Evolutionary conservation across 2,329 filamentous ascomycete species (phyloP).

Genomic region (Pseudogymnoascus sp.): DNA sequence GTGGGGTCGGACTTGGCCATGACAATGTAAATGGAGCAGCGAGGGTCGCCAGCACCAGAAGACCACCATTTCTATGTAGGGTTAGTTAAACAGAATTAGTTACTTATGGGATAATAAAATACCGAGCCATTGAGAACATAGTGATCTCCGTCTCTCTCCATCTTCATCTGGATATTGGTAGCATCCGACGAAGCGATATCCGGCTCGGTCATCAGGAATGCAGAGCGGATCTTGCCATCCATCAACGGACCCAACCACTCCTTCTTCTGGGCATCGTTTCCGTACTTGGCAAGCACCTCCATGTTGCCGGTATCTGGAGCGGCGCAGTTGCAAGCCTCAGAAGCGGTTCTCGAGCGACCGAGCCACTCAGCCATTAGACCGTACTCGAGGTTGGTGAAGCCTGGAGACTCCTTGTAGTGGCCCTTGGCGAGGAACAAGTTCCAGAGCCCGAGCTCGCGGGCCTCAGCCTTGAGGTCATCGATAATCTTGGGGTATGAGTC

Average conservation of each 20-base stretch:
- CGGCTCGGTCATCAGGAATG: conserved; percentile 91
- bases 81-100: conserved; percentile 17
- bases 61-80: conserved; percentile 89
- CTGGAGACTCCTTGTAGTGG: conserved; percentile 91
- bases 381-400: conserved; percentile 93
- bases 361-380: conserved; percentile 95
- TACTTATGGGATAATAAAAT: conserved; percentile 25
- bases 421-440: conserved; percentile 96
- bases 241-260: conserved; percentile 76
- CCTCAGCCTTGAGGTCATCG: conserved; percentile 82
- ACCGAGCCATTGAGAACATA: conserved; percentile 86
- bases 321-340: conserved; percentile 82
- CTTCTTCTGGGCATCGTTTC: conserved; percentile 75
- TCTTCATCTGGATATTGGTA: conserved; percentile 81
- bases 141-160: conserved; percentile 74
- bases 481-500: conserved; percentile 69
- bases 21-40: conserved; percentile 89
- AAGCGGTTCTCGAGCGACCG: conserved; percentile 75
- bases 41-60: conserved; percentile 83
- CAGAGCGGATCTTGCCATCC: conserved; percentile 77
- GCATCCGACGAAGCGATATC: conserved; percentile 84
- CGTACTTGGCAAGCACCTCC: conserved; percentile 90
- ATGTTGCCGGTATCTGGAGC: conserved; percentile 93
- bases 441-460: conserved; percentile 79
- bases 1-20: conserved; percentile 85